Evolutionary conservation across 2,329 filamentous ascomycete species (phyloP).

Genomic region (Curvularia lunata): DNA sequence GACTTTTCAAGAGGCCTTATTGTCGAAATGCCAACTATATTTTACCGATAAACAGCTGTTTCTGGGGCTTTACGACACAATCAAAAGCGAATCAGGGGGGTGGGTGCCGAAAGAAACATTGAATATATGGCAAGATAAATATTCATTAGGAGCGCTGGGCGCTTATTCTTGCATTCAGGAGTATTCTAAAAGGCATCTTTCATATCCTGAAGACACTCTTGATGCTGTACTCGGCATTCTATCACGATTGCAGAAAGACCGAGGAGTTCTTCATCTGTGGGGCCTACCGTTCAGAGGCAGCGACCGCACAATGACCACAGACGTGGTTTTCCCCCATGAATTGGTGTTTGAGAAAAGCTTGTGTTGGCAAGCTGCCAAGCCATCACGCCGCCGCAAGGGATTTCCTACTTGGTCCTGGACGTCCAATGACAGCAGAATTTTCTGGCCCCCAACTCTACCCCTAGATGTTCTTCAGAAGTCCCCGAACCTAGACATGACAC

Average conservation of each 20-base stretch:
- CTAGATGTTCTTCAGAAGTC: no score
- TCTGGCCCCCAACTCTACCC: background rate
- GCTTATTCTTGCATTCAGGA: background rate
- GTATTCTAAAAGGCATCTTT: background rate
- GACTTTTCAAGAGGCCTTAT: constrained; percentile 3
- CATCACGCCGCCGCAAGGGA: background rate
- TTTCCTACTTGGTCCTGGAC: constrained; percentile 5
- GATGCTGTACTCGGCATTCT: background rate
- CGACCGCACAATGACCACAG: no score
- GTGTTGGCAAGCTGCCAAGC: background rate
- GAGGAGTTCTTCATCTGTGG: background rate
- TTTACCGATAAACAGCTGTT: background rate
- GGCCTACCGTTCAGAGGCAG: background rate
- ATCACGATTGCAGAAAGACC: background rate
- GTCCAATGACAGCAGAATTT: background rate
- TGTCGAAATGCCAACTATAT: background rate
- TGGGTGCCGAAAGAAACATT: background rate
- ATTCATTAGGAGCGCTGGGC: background rate
- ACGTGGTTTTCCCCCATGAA: background rate
- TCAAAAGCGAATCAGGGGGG: background rate
- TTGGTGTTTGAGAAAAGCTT: background rate
- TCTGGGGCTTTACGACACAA: background rate
- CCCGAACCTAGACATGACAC: no score
- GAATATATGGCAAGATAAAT: no score
- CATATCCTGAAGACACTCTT: background rate